Evolutionary conservation across 2,329 filamentous ascomycete species (phyloP), one percentile per base, ranked within the genome.

Genomic region (Venturiaceae sp.): DNA sequence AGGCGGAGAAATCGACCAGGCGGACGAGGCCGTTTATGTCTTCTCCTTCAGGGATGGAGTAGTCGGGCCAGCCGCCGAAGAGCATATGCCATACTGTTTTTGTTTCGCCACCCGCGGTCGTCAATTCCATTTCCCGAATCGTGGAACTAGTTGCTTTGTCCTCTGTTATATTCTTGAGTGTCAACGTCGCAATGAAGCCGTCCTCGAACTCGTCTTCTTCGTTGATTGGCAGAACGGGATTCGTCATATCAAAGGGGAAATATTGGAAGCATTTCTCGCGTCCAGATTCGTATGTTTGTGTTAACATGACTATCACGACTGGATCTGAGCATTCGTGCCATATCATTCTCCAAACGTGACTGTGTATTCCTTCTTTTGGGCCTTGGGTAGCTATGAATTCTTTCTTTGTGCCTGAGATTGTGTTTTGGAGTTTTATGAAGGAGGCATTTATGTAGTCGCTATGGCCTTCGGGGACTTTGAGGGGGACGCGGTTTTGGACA

Each of bases 311-410:
- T 57, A 97, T 86, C 59, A 97, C 90, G 1, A 84, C 90, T 1
- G 74, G 71, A 30, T 67, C 69, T 2, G 87, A 83, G n/a, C 79
- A 83, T 71, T 95, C 90, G 66, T 95, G 86, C 69, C 89, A 88
- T 36, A 96, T 79, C 94, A 99, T 99, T 68, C 94, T 89, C 89
- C 92, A 99, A 63, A 95, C 88, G 68, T 95, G 90, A 64, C 85
- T 83, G 58, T 87, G 80, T 16, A 88, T 89, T 28, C 83, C 82
- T 60, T 79, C 72, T 67, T 92, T 96, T 5, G 94, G 94, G 0
- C 94, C 94, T 74, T 95, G 90, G 71, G 95, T 96, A 56, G 92
- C 94, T 65, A 99, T 96, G 72, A 95, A 97, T 58, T 81, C 80
- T 59, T 74, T 71, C 53, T 72, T 66, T 39, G 69, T 70, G 36